Conservation (phyloP, 345 rosid species). For the Citrus reticulata region DNA sequence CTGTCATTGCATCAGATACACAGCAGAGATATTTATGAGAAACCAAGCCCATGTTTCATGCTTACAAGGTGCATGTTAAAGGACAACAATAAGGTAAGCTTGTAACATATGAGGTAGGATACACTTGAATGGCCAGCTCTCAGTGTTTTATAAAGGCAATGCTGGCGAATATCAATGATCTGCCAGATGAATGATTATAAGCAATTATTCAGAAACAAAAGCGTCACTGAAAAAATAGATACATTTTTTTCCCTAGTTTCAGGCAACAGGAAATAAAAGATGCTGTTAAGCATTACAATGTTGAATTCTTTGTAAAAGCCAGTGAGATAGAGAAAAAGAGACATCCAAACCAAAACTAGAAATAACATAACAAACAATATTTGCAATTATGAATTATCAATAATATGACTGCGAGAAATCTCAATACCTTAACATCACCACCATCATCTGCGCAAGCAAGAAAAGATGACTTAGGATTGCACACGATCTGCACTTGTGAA, state of each 20-base stretch:
- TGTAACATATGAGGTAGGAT: constrained; percentile 36
- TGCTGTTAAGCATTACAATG: neutral
- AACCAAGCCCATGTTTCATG: neutral
- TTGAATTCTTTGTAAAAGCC: neutral
- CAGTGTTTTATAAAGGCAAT: constrained; percentile 70
- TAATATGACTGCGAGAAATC: neutral
- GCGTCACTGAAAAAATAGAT: neutral
- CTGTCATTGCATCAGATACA: neutral
- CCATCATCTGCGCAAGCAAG: constrained; percentile 87
- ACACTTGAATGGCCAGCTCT: constrained; percentile 88
- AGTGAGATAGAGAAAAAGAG: neutral
- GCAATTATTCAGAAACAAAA: neutral
- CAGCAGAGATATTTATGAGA: neutral
- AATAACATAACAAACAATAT: neutral
- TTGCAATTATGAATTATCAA: neutral
- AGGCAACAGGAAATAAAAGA: neutral
- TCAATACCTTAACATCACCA: constrained; percentile 75
- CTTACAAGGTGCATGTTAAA: neutral
- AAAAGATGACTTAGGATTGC: constrained; percentile 67
- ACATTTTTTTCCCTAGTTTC: neutral
- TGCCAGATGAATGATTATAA: constrained; percentile 30
- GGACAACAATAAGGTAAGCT: neutral
- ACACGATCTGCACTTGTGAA: constrained; percentile 46
- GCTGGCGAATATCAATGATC: constrained; percentile 76
- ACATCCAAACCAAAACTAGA: neutral